Evolutionary conservation across 2,329 filamentous ascomycete species (phyloP).

Genomic region (Alternaria metachromatica): DNA sequence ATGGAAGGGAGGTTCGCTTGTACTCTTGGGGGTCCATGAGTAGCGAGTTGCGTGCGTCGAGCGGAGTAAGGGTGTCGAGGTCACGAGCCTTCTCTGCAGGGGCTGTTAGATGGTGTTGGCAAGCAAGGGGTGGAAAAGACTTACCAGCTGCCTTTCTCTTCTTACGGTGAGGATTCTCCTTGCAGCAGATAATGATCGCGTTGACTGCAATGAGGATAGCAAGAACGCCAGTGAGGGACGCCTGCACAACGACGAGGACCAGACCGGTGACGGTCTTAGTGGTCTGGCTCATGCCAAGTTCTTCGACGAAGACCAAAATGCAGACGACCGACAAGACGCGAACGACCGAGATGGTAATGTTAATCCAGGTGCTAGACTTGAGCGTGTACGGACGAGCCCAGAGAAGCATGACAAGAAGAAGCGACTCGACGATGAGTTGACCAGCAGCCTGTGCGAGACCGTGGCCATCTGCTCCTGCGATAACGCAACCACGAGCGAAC

Average conservation of each 20-base stretch:
- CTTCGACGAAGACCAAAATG: conserved; percentile 91
- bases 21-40: conserved; percentile 69
- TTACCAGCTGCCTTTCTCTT: conserved; percentile 88
- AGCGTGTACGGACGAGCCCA: conserved; percentile 88
- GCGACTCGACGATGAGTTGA: conserved; percentile 79
- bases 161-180: conserved; percentile 88
- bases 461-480: conserved; percentile 84
- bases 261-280: conserved; percentile 94
- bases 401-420: conserved; percentile 79
- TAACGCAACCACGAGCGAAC: conserved; percentile 84
- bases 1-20: conserved; percentile 46
- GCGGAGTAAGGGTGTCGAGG: conserved; percentile 80
- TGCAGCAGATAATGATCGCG: conserved; percentile 80
- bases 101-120: conserved; percentile 35
- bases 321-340: conserved; percentile 87
- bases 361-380: conserved; percentile 89
- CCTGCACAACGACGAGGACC: conserved; percentile 92
- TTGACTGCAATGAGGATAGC: conserved; percentile 91
- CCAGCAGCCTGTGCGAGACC: conserved; percentile 81
- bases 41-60: conserved; percentile 86
- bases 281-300: conserved; percentile 86
- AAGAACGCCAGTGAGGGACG: conserved; percentile 78
- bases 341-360: conserved; percentile 88
- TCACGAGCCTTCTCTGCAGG: conserved; percentile 76
- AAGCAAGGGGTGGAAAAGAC: conserved; percentile 39